These are phyloP conservation scores for Hypoxylon perforatum DNA, from an alignment of 495 filamentous ascomycete species.

Conservation along the genomic window DNA sequence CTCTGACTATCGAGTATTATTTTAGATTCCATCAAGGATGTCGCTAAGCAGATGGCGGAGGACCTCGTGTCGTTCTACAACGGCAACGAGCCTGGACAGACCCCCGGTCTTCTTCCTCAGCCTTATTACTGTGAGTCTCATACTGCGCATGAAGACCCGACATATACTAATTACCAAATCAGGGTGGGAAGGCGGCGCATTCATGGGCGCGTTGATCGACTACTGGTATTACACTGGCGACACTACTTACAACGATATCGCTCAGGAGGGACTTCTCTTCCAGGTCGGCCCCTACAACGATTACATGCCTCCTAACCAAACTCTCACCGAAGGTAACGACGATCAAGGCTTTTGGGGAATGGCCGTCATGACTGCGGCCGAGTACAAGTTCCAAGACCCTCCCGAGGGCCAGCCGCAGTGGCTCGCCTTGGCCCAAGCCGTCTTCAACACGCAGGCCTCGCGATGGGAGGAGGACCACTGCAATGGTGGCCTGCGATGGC, in stretches of 20 bases:
- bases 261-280: conserved; percentile 64
- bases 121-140: conserved; percentile 55
- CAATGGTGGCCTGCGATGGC: conserved; percentile 83
- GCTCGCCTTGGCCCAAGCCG: conserved; percentile 83
- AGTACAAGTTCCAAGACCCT: conserved; percentile 71
- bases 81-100: conserved; percentile 70
- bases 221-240: conserved; percentile 78
- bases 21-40: conserved; percentile 72
- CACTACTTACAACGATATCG: conserved; percentile 66
- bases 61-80: conserved; percentile 78
- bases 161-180: conserved; percentile 58
- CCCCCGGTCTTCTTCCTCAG: conserved; percentile 55
- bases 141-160: not conserved
- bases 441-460: conserved; percentile 77
- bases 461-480: conserved; percentile 73
- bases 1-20: conserved; percentile 3
- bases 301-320: conserved; percentile 73
- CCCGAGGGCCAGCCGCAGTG: conserved; percentile 70
- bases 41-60: conserved; percentile 67
- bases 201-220: conserved; percentile 75
- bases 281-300: conserved; percentile 68
- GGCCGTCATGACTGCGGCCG: conserved; percentile 74
- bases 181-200: conserved; percentile 86
- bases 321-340: conserved; percentile 71
- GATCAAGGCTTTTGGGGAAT: conserved; percentile 78